These are phyloP conservation scores for Vickermania ingenoplastis DNA, from an alignment of 208 protist genomes.

Conservation along the genomic window DNA sequence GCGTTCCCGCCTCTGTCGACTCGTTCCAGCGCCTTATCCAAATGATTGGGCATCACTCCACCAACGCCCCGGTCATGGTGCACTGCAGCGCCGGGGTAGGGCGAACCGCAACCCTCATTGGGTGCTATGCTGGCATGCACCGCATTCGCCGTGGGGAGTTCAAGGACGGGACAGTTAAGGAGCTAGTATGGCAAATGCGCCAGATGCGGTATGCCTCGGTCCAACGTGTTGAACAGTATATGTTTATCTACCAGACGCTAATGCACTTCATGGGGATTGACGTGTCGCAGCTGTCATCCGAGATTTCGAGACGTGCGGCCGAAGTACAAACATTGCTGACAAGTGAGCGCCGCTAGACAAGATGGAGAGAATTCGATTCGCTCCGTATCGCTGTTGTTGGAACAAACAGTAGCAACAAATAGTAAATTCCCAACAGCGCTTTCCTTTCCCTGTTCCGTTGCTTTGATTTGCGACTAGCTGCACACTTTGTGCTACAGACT, in stretches of 20 bases:
- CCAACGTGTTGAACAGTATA: constrained; percentile 80
- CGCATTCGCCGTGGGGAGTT: constrained; percentile 21
- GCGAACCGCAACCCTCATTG: constrained; percentile 77
- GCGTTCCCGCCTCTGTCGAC: constrained; percentile 50
- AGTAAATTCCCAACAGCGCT: too few species aligned
- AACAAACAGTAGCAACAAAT: too few species aligned
- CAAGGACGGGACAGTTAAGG: constrained; percentile 20
- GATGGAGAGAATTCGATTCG: too few species aligned
- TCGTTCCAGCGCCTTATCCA: constrained; percentile 51
- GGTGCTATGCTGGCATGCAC: constrained; percentile 43
- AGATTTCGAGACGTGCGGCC: neutral
- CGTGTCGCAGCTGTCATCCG: constrained; percentile 1
- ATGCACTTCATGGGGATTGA: constrained; percentile 28
- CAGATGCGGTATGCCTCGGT: constrained; percentile 66
- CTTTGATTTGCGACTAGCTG: too few species aligned
- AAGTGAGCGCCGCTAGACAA: too few species aligned
- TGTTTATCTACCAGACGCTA: constrained; percentile 67
- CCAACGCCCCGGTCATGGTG: constrained; percentile 36
- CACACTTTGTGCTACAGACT: too few species aligned
- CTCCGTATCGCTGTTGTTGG: too few species aligned
- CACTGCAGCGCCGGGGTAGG: constrained; percentile 86
- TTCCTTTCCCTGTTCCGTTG: too few species aligned
- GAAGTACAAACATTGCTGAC: too few species aligned
- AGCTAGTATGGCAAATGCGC: constrained; percentile 48
- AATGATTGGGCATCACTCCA: neutral